Evolutionary conservation across 2,329 filamentous ascomycete genomes (phyloP).

Genomic region (Arthrinium puccinioides): DNA sequence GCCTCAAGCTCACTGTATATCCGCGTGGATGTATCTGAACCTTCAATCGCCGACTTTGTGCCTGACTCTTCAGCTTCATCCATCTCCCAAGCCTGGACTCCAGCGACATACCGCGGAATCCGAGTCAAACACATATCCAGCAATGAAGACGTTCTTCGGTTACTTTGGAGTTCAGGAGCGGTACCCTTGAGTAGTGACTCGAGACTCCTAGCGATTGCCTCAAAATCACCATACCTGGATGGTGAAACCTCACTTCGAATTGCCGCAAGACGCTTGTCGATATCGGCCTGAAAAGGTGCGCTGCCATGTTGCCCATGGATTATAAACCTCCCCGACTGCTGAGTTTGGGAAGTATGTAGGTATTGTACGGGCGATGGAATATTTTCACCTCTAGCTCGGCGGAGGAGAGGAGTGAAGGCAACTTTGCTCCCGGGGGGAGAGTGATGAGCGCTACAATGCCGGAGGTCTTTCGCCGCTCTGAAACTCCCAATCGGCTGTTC

Average conservation of each 20-base stretch:
- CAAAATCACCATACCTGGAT: slow-evolving; percentile 28
- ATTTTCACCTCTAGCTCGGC: slow-evolving; percentile 18
- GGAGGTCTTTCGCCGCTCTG: slow-evolving; percentile 10
- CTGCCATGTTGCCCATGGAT: too few relatives aligned
- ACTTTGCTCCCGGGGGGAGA: slow-evolving; percentile 15
- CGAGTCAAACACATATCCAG: slow-evolving; percentile 41
- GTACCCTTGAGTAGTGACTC: slow-evolving; percentile 38
- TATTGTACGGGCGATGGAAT: slow-evolving; percentile 3
- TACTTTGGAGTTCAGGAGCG: slow-evolving; percentile 7
- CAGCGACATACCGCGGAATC: slow-evolving; percentile 38
- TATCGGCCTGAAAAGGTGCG: slow-evolving; percentile 14
- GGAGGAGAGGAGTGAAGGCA: slow-evolving; percentile 19
- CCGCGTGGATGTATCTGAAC: slow-evolving; percentile 31
- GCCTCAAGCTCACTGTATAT: slow-evolving; percentile 43
- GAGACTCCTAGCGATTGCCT: slow-evolving; percentile 36
- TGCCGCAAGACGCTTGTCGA: slow-evolving; percentile 26
- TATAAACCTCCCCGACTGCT: too few relatives aligned
- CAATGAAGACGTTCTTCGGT: slow-evolving; percentile 30
- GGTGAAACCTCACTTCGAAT: slow-evolving; percentile 23
- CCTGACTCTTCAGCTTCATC: slow-evolving; percentile 29
- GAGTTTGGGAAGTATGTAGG: too few relatives aligned
- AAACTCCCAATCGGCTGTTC: slow-evolving; percentile 1
- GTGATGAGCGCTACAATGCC: slow-evolving; percentile 5
- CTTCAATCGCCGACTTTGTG: slow-evolving; percentile 24
- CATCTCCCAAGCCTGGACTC: slow-evolving; percentile 34